Conservation (phyloP, 495 filamentous ascomycete genomes). For the Cercophora sp. region DNA sequence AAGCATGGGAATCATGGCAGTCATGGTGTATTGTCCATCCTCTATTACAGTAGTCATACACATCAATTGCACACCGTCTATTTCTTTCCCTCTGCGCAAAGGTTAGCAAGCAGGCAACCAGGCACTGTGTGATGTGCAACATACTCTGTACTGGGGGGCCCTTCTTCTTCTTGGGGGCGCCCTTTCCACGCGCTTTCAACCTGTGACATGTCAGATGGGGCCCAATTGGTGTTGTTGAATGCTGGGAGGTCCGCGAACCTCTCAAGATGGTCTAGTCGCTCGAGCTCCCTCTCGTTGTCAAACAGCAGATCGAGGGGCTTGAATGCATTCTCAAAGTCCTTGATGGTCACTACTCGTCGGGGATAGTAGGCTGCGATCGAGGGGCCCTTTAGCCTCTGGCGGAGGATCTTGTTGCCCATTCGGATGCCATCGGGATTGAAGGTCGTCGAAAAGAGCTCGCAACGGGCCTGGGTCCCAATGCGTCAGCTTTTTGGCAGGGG, state of each 20-base stretch:
- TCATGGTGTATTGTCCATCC: constrained; percentile 24
- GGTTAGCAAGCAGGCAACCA: constrained; percentile 12
- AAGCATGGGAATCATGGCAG: too few species aligned
- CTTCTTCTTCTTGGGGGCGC: constrained; percentile 86
- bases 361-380: constrained; percentile 83
- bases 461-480: constrained; percentile 63
- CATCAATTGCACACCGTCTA: constrained; percentile 5
- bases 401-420: constrained; percentile 82
- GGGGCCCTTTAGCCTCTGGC: constrained; percentile 77
- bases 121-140: constrained; percentile 20
- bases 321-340: constrained; percentile 63
- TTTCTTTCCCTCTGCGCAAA: constrained; percentile 27
- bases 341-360: constrained; percentile 61
- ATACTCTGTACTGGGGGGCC: too few species aligned
- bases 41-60: constrained; percentile 24
- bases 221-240: neutral
- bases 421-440: constrained; percentile 81
- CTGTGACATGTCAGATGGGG: constrained; percentile 39
- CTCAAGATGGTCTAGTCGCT: constrained; percentile 71
- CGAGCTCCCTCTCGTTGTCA: constrained; percentile 70
- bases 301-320: constrained; percentile 52
- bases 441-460: constrained; percentile 82
- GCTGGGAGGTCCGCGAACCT: constrained; percentile 29
- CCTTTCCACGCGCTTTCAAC: constrained; percentile 77
- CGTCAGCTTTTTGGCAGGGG: neutral